These are phyloP conservation scores for Tetragonia tetragonoides DNA, from an alignment of 148 eudicot genomes.

Conservation along the genomic window DNA sequence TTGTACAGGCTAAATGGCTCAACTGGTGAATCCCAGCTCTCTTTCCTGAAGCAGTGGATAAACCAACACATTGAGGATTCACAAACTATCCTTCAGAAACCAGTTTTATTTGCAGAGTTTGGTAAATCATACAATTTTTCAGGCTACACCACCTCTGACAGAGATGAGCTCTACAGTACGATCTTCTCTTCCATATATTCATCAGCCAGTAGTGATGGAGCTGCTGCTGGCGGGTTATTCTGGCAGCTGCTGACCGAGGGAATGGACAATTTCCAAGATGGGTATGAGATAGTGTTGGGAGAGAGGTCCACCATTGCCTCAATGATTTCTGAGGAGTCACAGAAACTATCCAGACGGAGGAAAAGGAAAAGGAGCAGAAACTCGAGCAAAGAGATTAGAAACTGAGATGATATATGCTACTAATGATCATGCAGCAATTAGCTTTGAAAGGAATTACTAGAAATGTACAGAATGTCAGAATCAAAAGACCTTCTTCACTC, in stretches of 20 bases:
- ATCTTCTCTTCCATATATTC: constrained; percentile 43
- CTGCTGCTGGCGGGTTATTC: constrained; percentile 60
- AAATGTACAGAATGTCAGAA: not conserved
- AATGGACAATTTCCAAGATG: constrained; percentile 51
- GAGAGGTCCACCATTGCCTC: constrained; percentile 36
- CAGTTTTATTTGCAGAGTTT: constrained; percentile 59
- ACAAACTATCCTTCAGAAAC: constrained; percentile 45
- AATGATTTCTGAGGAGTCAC: constrained; percentile 38
- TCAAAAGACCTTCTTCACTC: not conserved
- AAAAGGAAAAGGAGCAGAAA: not conserved
- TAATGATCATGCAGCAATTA: not conserved
- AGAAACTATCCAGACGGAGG: constrained; percentile 27
- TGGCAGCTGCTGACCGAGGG: constrained; percentile 61
- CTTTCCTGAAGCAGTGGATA: constrained; percentile 46
- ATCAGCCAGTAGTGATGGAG: constrained; percentile 50
- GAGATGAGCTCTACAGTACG: constrained; percentile 34
- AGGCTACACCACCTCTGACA: constrained; percentile 28
- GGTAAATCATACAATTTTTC: constrained; percentile 53
- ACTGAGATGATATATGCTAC: not conserved
- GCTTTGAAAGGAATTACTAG: not conserved
- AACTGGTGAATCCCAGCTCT: constrained; percentile 30
- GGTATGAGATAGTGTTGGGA: constrained; percentile 49
- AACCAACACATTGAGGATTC: constrained; percentile 51
- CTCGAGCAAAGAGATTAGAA: not conserved
- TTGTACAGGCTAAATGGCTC: constrained; percentile 39